These are phyloP conservation scores for Beauveria sp. DNA, from an alignment of 2,329 filamentous ascomycete genomes.

Conservation along the genomic window DNA sequence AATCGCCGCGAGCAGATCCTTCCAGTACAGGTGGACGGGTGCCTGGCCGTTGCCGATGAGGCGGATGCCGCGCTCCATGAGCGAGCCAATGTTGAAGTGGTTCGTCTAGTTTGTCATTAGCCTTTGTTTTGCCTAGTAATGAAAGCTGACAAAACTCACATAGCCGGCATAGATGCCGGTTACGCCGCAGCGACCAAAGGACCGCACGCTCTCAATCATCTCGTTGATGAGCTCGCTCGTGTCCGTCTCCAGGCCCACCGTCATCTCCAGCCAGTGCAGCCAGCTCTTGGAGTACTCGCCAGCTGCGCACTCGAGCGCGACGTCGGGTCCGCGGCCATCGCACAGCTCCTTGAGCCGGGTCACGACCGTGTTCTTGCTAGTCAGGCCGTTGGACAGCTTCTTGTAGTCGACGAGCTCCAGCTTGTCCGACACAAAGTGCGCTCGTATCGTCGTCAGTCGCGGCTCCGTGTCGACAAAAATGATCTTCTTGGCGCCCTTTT, in stretches of 20 bases:
- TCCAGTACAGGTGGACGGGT: constrained; percentile 79
- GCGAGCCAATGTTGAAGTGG: constrained; percentile 73
- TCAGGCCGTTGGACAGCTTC: constrained; percentile 49
- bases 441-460: constrained; percentile 60
- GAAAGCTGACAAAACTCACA: constrained; percentile 27
- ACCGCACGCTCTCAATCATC: constrained; percentile 67
- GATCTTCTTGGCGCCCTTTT: constrained; percentile 66
- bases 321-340: constrained; percentile 65
- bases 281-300: constrained; percentile 57
- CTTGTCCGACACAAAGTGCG: constrained; percentile 49
- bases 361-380: constrained; percentile 55
- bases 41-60: constrained; percentile 61
- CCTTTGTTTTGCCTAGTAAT: background rate
- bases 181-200: constrained; percentile 66
- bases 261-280: constrained; percentile 50
- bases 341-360: constrained; percentile 66
- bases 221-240: constrained; percentile 76
- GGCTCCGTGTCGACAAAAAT: constrained; percentile 72
- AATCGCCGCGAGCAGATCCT: constrained; percentile 63
- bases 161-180: constrained; percentile 63
- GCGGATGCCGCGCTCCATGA: constrained; percentile 82
- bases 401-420: constrained; percentile 65
- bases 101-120: constrained; percentile 47
- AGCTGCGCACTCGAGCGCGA: constrained; percentile 58
- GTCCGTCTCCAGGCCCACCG: constrained; percentile 69